Conservation (phyloP, 176 grass and related monocot genomes). For the Echinochloa phyllopogon region DNA sequence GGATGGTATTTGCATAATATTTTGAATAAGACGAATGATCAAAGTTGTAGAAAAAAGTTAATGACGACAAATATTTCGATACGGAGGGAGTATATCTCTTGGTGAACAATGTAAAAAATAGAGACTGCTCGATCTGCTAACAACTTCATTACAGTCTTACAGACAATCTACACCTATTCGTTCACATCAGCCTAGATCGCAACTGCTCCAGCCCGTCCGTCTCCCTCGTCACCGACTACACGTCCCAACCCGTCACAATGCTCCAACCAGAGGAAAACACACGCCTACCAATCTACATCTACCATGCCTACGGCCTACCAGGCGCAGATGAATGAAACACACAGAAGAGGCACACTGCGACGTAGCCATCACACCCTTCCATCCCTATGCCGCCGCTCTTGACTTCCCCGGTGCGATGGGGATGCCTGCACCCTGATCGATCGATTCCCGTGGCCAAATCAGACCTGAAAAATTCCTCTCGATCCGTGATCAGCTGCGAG, state of each 20-base stretch:
- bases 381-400: background rate
- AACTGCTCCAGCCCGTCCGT: slow-evolving; percentile 1
- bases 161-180: background rate
- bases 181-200: background rate
- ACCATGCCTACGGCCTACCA: slow-evolving; percentile 1
- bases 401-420: slow-evolving; percentile 18
- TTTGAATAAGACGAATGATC: too few species aligned
- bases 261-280: slow-evolving; percentile 6
- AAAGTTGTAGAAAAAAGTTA: too few species aligned
- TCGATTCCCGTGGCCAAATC: background rate
- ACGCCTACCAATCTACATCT: background rate
- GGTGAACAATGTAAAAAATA: background rate
- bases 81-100: too few species aligned
- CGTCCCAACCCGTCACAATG: background rate
- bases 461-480: background rate
- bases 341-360: background rate
- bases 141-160: slow-evolving; percentile 9
- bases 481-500: background rate
- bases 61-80: too few species aligned
- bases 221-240: background rate
- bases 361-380: slow-evolving; percentile 3
- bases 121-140: background rate
- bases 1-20: too few species aligned
- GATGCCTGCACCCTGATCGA: background rate
- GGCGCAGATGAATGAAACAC: slow-evolving; percentile 32